Conservation (phyloP, 129 eudicot species). For the Sambucus nigra region DNA sequence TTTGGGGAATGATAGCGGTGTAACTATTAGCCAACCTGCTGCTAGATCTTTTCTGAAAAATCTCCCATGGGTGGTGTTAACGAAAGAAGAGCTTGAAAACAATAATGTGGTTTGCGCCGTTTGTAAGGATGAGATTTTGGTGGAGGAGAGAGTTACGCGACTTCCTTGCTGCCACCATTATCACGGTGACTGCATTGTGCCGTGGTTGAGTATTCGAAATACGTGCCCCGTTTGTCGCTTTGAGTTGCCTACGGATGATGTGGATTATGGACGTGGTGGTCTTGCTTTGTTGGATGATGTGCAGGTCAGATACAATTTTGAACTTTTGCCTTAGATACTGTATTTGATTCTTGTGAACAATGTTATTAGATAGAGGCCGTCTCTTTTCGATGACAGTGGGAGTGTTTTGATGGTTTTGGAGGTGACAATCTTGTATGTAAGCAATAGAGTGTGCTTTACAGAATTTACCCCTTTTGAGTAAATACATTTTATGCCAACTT, state of each 20-base stretch:
- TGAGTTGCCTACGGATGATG: constrained; percentile 91
- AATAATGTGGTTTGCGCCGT: constrained; percentile 60
- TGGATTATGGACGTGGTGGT: constrained; percentile 48
- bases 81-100: constrained; percentile 22
- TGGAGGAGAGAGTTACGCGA: constrained; percentile 51
- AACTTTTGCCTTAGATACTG: constrained; percentile 33
- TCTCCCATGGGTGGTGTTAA: constrained; percentile 45
- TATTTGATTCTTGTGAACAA: constrained; percentile 21
- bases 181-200: constrained; percentile 82
- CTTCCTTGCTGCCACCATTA: constrained; percentile 79
- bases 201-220: constrained; percentile 81
- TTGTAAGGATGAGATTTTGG: constrained; percentile 67
- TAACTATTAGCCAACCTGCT: constrained; percentile 82
- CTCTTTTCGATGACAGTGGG: not conserved
- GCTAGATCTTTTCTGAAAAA: constrained; percentile 62
- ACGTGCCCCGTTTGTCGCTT: constrained; percentile 90
- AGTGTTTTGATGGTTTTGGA: not conserved
- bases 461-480: not conserved
- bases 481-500: not conserved
- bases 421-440: not conserved
- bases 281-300: constrained; percentile 22
- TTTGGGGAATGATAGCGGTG: constrained; percentile 42
- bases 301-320: constrained; percentile 47
- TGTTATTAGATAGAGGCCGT: not conserved
- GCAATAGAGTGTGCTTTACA: not conserved